These are phyloP conservation scores for Epichloe amarillans DNA, from an alignment of 2,329 filamentous ascomycete genomes.

Conservation along the genomic window DNA sequence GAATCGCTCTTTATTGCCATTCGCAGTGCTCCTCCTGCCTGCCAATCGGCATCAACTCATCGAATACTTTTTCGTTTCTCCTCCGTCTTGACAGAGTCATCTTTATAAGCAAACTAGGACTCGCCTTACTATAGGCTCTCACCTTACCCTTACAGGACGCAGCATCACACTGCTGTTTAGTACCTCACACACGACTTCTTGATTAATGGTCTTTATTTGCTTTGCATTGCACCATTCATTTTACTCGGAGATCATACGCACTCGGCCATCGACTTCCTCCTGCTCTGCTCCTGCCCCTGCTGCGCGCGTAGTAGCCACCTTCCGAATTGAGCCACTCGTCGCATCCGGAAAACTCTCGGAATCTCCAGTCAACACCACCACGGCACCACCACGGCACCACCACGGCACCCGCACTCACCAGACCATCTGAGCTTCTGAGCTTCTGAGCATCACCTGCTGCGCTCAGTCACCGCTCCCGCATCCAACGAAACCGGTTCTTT, in stretches of 20 bases:
- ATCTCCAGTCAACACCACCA: neutral
- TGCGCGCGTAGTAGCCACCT: slow-evolving; percentile 5
- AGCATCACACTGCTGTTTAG: neutral
- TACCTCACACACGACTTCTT: neutral
- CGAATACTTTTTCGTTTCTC: neutral
- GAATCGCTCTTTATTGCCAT: neutral
- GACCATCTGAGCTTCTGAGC: neutral
- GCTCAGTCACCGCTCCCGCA: neutral
- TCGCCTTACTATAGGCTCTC: neutral
- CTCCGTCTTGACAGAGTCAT: neutral
- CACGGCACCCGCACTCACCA: neutral
- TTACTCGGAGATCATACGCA: neutral
- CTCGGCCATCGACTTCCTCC: neutral
- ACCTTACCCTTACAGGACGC: neutral
- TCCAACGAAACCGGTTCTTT: neutral
- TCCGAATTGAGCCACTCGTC: slow-evolving; percentile 7
- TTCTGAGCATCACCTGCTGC: neutral
- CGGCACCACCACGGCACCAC: neutral
- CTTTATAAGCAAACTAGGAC: neutral
- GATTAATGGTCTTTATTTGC: neutral
- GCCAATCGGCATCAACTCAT: neutral
- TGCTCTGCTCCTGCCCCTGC: neutral
- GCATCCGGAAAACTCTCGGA: neutral
- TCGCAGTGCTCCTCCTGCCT: neutral
- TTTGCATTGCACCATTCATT: neutral